Conservation (phyloP, 257 asterid genomes). For the Dorcoceras hygrometricum region DNA sequence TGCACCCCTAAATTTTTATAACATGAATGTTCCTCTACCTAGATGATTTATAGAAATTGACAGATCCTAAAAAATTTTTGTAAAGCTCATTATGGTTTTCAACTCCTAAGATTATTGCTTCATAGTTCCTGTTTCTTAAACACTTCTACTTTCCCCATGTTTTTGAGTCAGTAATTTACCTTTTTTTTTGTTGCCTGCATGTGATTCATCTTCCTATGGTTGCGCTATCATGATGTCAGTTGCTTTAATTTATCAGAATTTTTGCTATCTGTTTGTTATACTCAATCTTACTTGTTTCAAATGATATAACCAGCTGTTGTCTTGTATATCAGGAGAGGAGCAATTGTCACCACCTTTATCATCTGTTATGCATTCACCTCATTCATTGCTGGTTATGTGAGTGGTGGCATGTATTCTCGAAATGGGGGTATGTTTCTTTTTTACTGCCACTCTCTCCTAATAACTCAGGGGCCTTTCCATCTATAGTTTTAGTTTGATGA, state of each 20-base stretch:
- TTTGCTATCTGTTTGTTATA: background rate
- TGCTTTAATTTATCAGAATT: background rate
- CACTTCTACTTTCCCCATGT: background rate
- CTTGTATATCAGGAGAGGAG: constrained; percentile 73
- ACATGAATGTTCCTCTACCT: background rate
- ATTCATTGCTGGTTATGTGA: constrained; percentile 76
- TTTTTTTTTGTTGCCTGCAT: background rate
- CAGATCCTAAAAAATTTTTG: background rate
- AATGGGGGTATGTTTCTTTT: constrained; percentile 56
- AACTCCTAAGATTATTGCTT: background rate
- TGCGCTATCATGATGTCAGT: constrained; percentile 4
- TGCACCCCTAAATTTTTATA: background rate
- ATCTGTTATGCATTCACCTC: constrained; percentile 81
- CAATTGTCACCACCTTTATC: constrained; percentile 67
- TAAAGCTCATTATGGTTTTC: background rate
- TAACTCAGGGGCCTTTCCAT: background rate
- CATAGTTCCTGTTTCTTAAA: background rate
- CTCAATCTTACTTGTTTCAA: constrained; percentile 20
- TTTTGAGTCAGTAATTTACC: background rate
- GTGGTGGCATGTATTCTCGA: constrained; percentile 81
- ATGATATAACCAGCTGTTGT: constrained; percentile 16
- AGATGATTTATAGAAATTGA: background rate
- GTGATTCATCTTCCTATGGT: background rate
- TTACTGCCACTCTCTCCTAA: background rate
- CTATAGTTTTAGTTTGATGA: background rate